Percentiles rank a stretch among this genome's conserved stretches.
Conservation (phyloP, 495 filamentous ascomycete genomes). For the Hypomontagnella monticulosa region DNA sequence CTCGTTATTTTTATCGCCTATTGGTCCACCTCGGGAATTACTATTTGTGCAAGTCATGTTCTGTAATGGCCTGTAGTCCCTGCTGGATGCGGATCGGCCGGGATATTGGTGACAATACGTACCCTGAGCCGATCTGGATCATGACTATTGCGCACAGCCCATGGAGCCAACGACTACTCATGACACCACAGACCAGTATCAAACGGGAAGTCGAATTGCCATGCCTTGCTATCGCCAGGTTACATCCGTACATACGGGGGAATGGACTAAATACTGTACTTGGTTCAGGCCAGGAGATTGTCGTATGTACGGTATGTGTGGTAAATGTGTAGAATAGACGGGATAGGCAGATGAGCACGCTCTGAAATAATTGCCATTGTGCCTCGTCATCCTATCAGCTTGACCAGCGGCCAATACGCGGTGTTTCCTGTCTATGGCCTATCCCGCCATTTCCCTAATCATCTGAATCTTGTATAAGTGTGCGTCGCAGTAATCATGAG, state of each 20-base stretch:
- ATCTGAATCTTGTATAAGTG: conserved; percentile 12
- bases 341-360: conserved; percentile 29
- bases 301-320: too few species aligned
- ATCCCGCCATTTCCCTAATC: neutral
- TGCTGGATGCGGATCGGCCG: conserved; percentile 34
- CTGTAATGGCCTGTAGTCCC: conserved; percentile 14
- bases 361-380: conserved; percentile 21
- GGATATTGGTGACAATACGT: conserved; percentile 37
- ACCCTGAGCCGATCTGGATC: conserved; percentile 37
- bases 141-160: conserved; percentile 15
- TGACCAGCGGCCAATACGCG: conserved; percentile 11
- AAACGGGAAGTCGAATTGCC: conserved; percentile 37
- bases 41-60: conserved; percentile 36
- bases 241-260: conserved; percentile 33
- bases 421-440: conserved; percentile 12
- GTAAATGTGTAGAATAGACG: conserved; percentile 9
- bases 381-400: conserved; percentile 19
- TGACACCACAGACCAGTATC: conserved; percentile 29
- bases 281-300: conserved; percentile 17
- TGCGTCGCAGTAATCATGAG: conserved; percentile 19
- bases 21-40: conserved; percentile 40
- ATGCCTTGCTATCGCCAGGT: conserved; percentile 25
- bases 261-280: conserved; percentile 23
- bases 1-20: conserved; percentile 42
- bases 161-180: conserved; percentile 19